Base-by-base conservation (phyloP, 2,329 filamentous ascomycete species). In the Aspergillus aculeatus region DNA sequence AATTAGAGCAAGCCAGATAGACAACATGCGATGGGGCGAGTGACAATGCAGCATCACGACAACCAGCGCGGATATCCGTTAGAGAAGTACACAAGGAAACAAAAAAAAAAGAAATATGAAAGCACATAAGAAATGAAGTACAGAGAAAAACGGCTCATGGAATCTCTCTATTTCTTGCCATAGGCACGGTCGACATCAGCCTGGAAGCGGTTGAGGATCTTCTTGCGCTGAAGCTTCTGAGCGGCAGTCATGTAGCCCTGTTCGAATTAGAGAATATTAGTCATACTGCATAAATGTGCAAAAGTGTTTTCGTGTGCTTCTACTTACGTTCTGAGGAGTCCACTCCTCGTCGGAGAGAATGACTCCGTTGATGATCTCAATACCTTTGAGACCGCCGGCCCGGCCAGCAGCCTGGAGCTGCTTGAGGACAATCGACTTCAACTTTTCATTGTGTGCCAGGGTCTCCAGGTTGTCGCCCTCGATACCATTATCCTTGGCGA, bases 151-250 rank as follows among this genome's bases (percentile, higher is more conserved):
- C 19, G 16, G 9, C 23, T 44, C 5, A 52, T 38, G 19, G 4
- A 38, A 12, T 11, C 19, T 26, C 52, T 57, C 70, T 70, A 76
- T 57, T 75, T 74, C 70, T 78, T 78, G 61, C 80, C 79, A 65
- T 89, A 89, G 1, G 86, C 87, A 67, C 78, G 79, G 65, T 84
- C 79, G 44, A 91, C 83, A 58, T 89, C 82, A 64, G 82, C 82
- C 75, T 85, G 76, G 77, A 84, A 89, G 68, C 83, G 84, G 47
- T 81, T 75, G 54, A 88, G 75, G 61, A 91, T 89, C 68, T 83
- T 85, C 78, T 85, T 89, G 68, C 88, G 83, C 78, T 90, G 89
- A 53, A 91, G 80, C 71, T 91, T 91, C 75, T 90, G 88, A 2
- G 88, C 88, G 11, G 88, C 87, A 51, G 88, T 90, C 57, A 88